Conservation (phyloP, 306 rosid genomes). For the Begonia fuchsioides region DNA sequence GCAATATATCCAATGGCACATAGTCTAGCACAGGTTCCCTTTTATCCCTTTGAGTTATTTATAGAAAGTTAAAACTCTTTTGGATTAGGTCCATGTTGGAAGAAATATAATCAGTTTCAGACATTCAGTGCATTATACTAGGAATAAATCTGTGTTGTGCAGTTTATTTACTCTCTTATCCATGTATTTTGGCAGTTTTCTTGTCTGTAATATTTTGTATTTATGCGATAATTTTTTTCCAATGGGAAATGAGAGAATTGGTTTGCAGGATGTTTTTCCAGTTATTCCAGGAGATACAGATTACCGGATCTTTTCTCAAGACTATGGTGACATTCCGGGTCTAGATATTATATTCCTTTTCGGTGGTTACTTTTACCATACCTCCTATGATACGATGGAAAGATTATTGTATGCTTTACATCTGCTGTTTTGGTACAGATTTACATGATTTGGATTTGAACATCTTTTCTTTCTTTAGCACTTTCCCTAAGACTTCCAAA, state of each 20-base stretch:
- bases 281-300: slow-evolving; percentile 97
- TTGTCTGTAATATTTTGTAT: not conserved
- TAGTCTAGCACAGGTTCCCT: slow-evolving; percentile 87
- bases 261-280: slow-evolving; percentile 89
- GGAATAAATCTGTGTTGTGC: not conserved
- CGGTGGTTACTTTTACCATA: slow-evolving; percentile 98
- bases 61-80: no score
- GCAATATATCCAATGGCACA: slow-evolving; percentile 96
- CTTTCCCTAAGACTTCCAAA: slow-evolving; percentile 29
- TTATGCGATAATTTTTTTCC: not conserved
- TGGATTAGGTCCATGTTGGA: no score
- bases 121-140: no score
- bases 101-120: no score
- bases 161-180: not conserved
- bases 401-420: slow-evolving; percentile 71
- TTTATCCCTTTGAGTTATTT: not conserved
- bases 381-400: slow-evolving; percentile 86
- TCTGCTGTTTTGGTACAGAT: slow-evolving; percentile 33
- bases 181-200: not conserved
- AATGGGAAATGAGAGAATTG: slow-evolving; percentile 9
- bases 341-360: slow-evolving; percentile 92
- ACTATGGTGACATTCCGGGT: slow-evolving; percentile 86
- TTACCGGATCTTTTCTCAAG: slow-evolving; percentile 85
- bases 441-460: slow-evolving; percentile 23
- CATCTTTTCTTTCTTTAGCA: slow-evolving; percentile 15